Conservation (phyloP, 805 yeast genomes). For the Saccharomycopsis selenospora region DNA sequence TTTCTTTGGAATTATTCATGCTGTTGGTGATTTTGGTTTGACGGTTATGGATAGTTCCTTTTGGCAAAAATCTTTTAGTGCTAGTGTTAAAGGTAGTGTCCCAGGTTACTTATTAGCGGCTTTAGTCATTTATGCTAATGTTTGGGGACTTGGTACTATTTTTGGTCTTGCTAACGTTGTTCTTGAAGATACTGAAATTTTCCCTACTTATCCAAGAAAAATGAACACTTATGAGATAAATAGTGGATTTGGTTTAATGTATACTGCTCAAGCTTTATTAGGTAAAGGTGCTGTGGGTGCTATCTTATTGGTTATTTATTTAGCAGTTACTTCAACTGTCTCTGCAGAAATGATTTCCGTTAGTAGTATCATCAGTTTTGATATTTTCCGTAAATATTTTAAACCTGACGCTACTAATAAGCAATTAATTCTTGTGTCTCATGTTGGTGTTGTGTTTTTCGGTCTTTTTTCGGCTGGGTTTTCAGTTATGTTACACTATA, state of each 20-base stretch:
- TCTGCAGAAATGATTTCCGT: conserved; percentile 37
- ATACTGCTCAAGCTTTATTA: conserved; percentile 54
- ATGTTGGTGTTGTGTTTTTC: conserved; percentile 23
- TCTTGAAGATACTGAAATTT: conserved; percentile 9
- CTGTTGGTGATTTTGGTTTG: conserved; percentile 33
- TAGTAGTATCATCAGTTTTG: conserved; percentile 34
- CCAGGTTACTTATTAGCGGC: conserved; percentile 35
- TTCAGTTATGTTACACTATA: conserved; percentile 31
- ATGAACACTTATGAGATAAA: conserved; percentile 2
- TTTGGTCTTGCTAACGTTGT: conserved; percentile 31
- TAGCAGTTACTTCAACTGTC: conserved; percentile 37
- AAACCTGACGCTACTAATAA: conserved; percentile 31
- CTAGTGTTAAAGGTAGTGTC: conserved; percentile 31
- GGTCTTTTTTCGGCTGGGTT: conserved; percentile 30
- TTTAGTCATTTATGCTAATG: conserved; percentile 29
- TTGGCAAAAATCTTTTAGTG: conserved; percentile 36
- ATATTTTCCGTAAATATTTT: conserved; percentile 32
- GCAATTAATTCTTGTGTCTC: conserved; percentile 32
- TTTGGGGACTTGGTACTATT: conserved; percentile 33
- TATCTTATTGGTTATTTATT: conserved; percentile 34
- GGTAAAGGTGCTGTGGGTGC: conserved; percentile 68
- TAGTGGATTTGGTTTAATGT: conserved; percentile 24
- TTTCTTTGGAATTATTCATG: conserved; percentile 26
- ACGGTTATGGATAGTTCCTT: conserved; percentile 35
- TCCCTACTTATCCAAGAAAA: conserved; percentile 3